Evolutionary conservation across 495 filamentous ascomycete species (phyloP).

Genomic region (Talaromyces trachyspermus): DNA sequence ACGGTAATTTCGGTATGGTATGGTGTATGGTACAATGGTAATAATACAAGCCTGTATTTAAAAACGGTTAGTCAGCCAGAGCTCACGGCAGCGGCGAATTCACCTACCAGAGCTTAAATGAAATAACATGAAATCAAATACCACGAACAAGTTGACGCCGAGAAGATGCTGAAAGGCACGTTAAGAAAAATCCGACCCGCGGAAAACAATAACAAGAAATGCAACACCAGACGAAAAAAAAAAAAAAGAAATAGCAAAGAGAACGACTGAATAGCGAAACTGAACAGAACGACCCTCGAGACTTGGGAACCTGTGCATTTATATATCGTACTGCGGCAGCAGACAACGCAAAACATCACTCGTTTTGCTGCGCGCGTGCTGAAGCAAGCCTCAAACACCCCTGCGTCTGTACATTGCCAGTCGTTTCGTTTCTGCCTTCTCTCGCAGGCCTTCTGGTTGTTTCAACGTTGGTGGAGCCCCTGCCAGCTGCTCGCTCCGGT

Average conservation of each 20-base stretch:
- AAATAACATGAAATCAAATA: not conserved
- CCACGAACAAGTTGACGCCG: not conserved
- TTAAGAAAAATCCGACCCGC: not conserved
- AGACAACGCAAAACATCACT: not conserved
- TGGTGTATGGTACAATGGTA: not conserved
- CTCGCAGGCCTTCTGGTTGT: too few relatives aligned
- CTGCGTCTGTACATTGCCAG: not conserved
- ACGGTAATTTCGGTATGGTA: not conserved
- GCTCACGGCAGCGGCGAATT: not conserved
- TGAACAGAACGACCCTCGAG: not conserved
- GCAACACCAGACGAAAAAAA: not conserved
- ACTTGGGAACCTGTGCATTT: not conserved
- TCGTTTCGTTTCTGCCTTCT: not conserved
- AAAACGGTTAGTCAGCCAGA: not conserved
- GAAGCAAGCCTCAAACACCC: constrained; percentile 4
- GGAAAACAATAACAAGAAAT: not conserved
- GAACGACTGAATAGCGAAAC: not conserved
- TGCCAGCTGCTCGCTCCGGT: not conserved
- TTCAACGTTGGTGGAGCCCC: constrained; percentile 3
- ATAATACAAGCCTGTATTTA: constrained; percentile 2
- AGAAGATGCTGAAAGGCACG: not conserved
- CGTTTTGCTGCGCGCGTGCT: not conserved
- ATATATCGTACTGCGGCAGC: constrained; percentile 1
- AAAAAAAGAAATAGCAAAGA: not conserved
- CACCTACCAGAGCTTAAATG: too few relatives aligned